A percentile compares a stretch with the other conserved stretches of the same genome.
Evolutionary conservation across 106 monocot species (phyloP).

Genomic region (Phalaenopsis aphrodite): DNA sequence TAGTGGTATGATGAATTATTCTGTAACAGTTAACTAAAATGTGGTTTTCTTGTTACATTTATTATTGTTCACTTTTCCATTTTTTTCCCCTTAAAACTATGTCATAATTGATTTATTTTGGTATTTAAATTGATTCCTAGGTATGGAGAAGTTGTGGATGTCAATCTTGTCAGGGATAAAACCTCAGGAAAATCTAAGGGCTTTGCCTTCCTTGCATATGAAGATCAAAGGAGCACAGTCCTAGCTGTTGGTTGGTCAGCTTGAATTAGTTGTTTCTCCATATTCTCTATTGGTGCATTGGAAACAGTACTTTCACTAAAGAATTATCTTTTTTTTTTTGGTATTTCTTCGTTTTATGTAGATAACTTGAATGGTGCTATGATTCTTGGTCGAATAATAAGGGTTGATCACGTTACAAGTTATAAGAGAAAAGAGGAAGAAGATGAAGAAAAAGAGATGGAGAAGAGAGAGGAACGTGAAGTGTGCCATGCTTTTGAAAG

Average conservation of each 20-base stretch:
- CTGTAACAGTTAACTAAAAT: background rate
- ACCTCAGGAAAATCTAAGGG: constrained; percentile 86
- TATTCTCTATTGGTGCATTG: background rate
- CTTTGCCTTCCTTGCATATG: constrained; percentile 89
- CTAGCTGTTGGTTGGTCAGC: constrained; percentile 73
- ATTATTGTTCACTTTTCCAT: background rate
- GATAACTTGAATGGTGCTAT: constrained; percentile 95
- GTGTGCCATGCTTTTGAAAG: constrained; percentile 81
- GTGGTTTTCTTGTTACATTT: background rate
- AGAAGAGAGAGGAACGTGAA: constrained; percentile 71
- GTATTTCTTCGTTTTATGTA: constrained; percentile 12
- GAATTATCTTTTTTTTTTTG: background rate
- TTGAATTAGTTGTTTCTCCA: background rate
- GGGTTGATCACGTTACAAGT: constrained; percentile 81
- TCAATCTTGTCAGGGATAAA: constrained; percentile 95
- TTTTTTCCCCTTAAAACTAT: background rate
- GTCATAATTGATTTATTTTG: background rate
- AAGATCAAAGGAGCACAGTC: constrained; percentile 91
- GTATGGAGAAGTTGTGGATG: constrained; percentile 89
- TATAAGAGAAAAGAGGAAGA: constrained; percentile 93
- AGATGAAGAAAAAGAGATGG: constrained; percentile 54
- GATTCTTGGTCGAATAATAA: constrained; percentile 61
- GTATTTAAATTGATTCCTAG: constrained; percentile 19
- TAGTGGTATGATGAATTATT: background rate
- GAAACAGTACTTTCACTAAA: background rate